Evolutionary conservation across 306 rosid genomes (phyloP).

Genomic region (Castanea crenata): DNA sequence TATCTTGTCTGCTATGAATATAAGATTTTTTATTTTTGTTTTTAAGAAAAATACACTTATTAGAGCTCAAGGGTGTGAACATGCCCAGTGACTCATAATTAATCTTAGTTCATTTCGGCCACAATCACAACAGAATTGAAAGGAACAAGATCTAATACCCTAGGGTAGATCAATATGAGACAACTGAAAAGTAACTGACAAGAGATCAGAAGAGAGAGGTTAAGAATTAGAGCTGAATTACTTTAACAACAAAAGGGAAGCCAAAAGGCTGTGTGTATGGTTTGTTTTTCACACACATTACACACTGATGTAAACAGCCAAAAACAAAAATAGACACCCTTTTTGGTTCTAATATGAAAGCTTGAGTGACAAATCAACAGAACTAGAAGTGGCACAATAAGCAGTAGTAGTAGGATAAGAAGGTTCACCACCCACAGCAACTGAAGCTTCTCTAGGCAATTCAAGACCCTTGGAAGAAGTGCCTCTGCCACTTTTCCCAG

Average conservation of each 20-base stretch:
- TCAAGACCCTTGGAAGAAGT: slow-evolving; percentile 46
- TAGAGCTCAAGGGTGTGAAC: too few species aligned
- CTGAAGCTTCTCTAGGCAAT: slow-evolving; percentile 35
- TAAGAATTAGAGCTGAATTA: slow-evolving; percentile 18
- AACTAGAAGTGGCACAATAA: slow-evolving; percentile 41
- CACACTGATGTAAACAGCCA: neutral
- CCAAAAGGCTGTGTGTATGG: slow-evolving; percentile 32
- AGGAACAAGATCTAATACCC: neutral
- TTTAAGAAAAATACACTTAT: too few species aligned
- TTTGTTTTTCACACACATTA: slow-evolving; percentile 13
- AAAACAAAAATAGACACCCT: slow-evolving; percentile 11
- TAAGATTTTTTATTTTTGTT: too few species aligned
- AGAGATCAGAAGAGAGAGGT: neutral
- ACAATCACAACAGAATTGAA: too few species aligned
- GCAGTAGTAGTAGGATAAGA: slow-evolving; percentile 32
- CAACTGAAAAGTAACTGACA: neutral
- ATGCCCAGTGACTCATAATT: neutral
- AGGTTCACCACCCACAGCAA: slow-evolving; percentile 43
- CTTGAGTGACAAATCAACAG: slow-evolving; percentile 80
- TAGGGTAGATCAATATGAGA: neutral
- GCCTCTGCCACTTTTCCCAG: slow-evolving; percentile 39
- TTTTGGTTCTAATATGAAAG: slow-evolving; percentile 53
- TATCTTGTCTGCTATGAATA: neutral
- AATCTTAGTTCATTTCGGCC: neutral
- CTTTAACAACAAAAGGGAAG: slow-evolving; percentile 34